These are phyloP conservation scores for Oxytropis ochrocephala DNA, from an alignment of 306 rosid genomes.

Conservation along the genomic window DNA sequence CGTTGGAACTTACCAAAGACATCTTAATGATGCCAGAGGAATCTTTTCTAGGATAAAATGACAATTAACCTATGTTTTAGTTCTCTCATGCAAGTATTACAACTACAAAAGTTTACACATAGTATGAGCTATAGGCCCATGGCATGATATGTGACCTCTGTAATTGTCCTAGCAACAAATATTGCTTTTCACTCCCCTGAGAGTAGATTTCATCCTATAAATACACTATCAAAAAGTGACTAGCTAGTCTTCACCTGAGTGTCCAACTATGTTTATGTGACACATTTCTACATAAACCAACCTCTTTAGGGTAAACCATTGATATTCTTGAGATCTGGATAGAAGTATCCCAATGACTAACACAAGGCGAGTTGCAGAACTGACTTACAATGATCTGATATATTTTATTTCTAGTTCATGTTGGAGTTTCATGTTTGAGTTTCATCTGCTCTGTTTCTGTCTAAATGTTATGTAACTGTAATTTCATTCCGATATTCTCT, in stretches of 20 bases:
- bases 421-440: background rate
- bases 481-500: slow-evolving; percentile 15
- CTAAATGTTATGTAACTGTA: background rate
- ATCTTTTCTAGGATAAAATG: background rate
- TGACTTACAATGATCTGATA: background rate
- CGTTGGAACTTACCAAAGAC: background rate
- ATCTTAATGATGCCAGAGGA: background rate
- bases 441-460: background rate
- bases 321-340: background rate
- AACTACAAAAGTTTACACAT: background rate
- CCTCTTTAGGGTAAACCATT: background rate
- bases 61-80: background rate
- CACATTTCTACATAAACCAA: background rate
- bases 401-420: slow-evolving; percentile 3
- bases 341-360: background rate
- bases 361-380: background rate
- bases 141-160: background rate
- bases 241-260: background rate
- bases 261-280: background rate
- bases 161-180: background rate
- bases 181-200: background rate
- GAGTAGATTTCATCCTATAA: background rate
- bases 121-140: background rate
- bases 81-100: background rate
- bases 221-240: background rate